phyloP scores from a whole-genome alignment of 306 rosid species.

The Vigna nakashimae region DNA sequence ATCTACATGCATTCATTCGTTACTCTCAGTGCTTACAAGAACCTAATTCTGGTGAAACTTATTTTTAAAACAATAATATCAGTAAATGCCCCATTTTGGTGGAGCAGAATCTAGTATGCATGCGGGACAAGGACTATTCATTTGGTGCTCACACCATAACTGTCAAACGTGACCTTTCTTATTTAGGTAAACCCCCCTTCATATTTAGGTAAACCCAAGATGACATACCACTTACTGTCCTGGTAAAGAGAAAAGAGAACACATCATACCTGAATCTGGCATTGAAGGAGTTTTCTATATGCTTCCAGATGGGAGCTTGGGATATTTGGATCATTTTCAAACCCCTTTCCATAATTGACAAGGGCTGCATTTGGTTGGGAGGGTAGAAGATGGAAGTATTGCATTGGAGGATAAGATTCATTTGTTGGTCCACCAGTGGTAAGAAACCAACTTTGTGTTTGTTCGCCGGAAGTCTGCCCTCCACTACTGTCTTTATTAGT shows the following conservation, averaged over 20 bases:
- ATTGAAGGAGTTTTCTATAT: conserved; percentile 61
- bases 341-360: conserved; percentile 52
- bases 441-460: conserved; percentile 51
- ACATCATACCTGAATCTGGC: conserved; percentile 74
- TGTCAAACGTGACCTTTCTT: conserved; percentile 3
- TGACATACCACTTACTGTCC: conserved; percentile 24
- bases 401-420: conserved; percentile 56
- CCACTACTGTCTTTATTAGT: conserved; percentile 47
- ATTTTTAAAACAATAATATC: neutral
- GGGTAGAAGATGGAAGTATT: conserved; percentile 58
- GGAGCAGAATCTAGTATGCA: conserved; percentile 8
- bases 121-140: conserved; percentile 29
- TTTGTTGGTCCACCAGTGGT: conserved; percentile 62
- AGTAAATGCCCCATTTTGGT: neutral
- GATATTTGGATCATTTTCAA: conserved; percentile 51
- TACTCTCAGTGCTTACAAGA: conserved; percentile 30
- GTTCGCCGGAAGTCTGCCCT: conserved; percentile 57
- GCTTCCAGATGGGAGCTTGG: conserved; percentile 64
- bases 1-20: neutral
- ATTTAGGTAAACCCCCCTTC: conserved; percentile 10
- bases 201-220: conserved; percentile 27
- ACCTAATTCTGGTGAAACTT: conserved; percentile 3
- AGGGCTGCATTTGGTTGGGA: conserved; percentile 45
- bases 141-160: conserved; percentile 5
- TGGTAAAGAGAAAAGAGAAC: conserved; percentile 8